Evolutionary conservation across 257 asterid genomes (phyloP), one percentile per base, ranked within the genome.

Genomic region (Solanum commersonii): DNA sequence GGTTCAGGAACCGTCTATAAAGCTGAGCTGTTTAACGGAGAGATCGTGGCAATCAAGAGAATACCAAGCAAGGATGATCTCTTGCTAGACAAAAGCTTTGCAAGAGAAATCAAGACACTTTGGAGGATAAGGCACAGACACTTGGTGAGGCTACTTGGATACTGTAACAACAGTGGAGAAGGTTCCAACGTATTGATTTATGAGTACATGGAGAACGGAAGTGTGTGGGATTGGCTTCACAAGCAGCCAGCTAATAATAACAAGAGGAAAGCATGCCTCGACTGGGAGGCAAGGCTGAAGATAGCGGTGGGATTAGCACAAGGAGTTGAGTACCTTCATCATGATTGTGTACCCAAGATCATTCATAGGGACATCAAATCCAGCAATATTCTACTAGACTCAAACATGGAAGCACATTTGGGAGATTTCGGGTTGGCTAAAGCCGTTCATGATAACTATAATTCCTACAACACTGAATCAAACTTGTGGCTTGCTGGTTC

Each of bases 351-450:
- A 73, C 99, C 99, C 16, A 96, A 93, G 91, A 95, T 96, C 90
- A 93, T 96, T 87, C 98, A 96, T 91, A 91, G 99, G 90, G 99
- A 96, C 88, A 93, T 95, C 29, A 96, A 96, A 92, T 93, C 98
- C 29, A 94, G 98, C 90, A 96, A 96, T 65, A 83, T 96, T 59
- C 85, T 96, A 91, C 84, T 96, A 67, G 99, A 96, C 87, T 93
- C 94, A 8, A 91, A 95, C 88, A 91, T 95, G 97, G 99, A 94
- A 88, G 98, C 99, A 52, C 99, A 94, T 91, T 83, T 96, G 92
- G 99, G 99, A 23, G 98, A 96, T 90, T 96, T 95, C 27, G 99
- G 99, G 44, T 93, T 96, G 87, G 99, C 99, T 2, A 96, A 96
- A 89, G 89, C 93, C 78, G 84, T 95, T 86, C 89, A 88, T 0